Evolutionary conservation across 371 early-diverging fungal genomes (phyloP), one percentile per base, ranked within the genome.

Genomic region (Choanephora cucurbitarum): DNA sequence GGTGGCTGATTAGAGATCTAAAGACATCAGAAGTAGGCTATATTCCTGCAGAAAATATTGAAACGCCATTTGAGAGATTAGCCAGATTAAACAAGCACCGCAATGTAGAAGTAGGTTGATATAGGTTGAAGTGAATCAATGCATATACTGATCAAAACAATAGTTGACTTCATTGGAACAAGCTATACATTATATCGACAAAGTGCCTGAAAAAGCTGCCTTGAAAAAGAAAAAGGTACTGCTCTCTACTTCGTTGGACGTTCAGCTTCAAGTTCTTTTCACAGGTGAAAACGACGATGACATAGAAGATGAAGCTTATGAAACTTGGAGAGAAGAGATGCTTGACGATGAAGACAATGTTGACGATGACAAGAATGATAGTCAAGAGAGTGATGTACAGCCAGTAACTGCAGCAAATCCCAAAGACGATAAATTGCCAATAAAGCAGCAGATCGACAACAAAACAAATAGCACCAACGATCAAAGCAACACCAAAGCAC

Each of bases 31-130:
- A 91, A 69, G 90, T 94, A 52, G 96, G 96, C 2, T 96, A 95
- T 61, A 91, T 96, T 41, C 96, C 95, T 5, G 95, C 95, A 5
- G 95, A 94, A 62, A 94, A 92, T 65, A 86, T 96, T 49, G 96
- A 95, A 32, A 93, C 94, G 4, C 92, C 93, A 10, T 85, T 79
- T 57, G 95, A 95, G 58, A 82, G 92, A 44, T 72, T 94, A 37
- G 96, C 97, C 8, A 83, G 97, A 23, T 75, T 97, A 42, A 96
- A 97, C 69, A 88, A 87, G 47, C 84, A 89, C 66, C 82, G 86
- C 32, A 96, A 95, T 59, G 77, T 90, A 28, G 77, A 70, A 60
- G 70, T 70, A 55, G 54, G 45, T 19, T 15, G 28, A 39, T 15
- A 23, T n/a, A 28, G 13, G 22, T 15, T 13, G n/a, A 18, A 34